These are phyloP conservation scores for Adansonia madagascariensis DNA, from an alignment of 441 rosid genomes.

Conservation along the genomic window DNA sequence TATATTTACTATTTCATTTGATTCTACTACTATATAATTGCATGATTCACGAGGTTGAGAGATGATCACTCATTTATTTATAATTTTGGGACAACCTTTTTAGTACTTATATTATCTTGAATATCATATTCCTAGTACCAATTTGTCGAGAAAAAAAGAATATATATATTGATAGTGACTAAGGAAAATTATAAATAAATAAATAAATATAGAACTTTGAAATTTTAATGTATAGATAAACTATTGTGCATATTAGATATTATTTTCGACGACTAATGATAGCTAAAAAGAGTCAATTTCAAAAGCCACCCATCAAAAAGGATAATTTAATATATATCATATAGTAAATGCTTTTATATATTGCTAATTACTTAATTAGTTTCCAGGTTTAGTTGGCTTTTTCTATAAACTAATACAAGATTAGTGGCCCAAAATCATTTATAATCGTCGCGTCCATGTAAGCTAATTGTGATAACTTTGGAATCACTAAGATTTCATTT, in stretches of 20 bases:
- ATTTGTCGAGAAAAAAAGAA: neutral
- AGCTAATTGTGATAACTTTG: constrained; percentile 1
- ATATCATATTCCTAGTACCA: neutral
- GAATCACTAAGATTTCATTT: neutral
- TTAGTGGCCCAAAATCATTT: constrained; percentile 28
- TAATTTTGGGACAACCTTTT: neutral
- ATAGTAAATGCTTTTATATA: constrained; percentile 2
- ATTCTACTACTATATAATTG: neutral
- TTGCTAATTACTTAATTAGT: neutral
- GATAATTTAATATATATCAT: neutral
- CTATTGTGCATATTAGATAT: neutral
- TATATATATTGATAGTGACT: neutral
- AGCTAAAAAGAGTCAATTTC: constrained; percentile 14
- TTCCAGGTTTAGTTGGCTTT: neutral
- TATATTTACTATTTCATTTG: neutral
- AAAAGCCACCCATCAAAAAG: constrained; percentile 9
- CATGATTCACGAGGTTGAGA: neutral
- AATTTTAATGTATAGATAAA: neutral
- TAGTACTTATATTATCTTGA: neutral
- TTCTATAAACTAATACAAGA: neutral
- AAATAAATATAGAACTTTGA: neutral
- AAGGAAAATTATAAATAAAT: no score
- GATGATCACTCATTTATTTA: neutral
- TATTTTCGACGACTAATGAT: neutral
- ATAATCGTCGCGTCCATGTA: constrained; percentile 16